Base-by-base conservation (phyloP, 768 basidiomycete species). In the Sutorius australiensis region DNA sequence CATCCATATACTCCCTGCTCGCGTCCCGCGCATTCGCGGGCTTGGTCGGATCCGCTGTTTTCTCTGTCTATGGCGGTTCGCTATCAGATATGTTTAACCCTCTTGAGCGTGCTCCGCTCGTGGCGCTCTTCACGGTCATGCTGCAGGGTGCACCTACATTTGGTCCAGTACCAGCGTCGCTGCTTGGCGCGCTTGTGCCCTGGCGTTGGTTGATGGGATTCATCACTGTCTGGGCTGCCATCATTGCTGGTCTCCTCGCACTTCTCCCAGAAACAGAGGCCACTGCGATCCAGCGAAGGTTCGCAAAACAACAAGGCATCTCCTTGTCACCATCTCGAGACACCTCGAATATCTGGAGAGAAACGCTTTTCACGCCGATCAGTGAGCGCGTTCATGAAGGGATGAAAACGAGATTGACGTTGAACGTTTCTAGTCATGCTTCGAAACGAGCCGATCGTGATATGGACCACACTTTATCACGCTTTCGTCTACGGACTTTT, bases 31-130 rank as follows among this genome's bases (percentile, higher is more conserved):
- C 48, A 16, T 48, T 67, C 11, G 59, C 62, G 1, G 66, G 66
- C 9, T 31, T 67, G 5, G 16, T 67, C 7, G 66, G 66, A 1
- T 61, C 66, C 0, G 61, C 53, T 10, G 59, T 66, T 40, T 67
- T 67, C 51, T 60, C 66, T 2, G 54, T 67, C n/a, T 67, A 67
- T 36, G 66, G 66, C 3, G 66, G 66, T 19, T 65, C 66, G 13
- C 57, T 67, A 37, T 59, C 66, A 31, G 66, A 67, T 16, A 63
- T 67, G 59, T 67, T 67, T 28, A 55, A 56, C 30, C 64, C 66
- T 19, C 60, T 50, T 12, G 66, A 67, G 47, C 66, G 66, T 13
- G 66, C 59, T 0, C 61, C 66, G 16, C 55, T 67, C 17, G 62
- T 67, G 12, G 66, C 66, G 4, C 57, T 67, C n/a, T 67, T 67